Evolutionary conservation across 2,329 filamentous ascomycete genomes (phyloP).

Genomic region (Exophiala bonariae): DNA sequence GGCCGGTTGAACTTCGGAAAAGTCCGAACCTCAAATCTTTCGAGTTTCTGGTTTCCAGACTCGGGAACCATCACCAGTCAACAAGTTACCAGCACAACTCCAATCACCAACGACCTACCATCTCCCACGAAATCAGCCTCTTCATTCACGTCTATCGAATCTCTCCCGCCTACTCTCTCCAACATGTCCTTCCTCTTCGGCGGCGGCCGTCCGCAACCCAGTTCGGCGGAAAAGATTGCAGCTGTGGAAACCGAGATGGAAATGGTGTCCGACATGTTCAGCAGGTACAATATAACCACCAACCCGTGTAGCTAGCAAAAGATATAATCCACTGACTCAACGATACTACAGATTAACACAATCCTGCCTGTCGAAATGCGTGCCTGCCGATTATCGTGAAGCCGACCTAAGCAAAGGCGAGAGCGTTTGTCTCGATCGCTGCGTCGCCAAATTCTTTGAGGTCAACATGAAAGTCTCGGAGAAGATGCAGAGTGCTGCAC

Average conservation of each 20-base stretch:
- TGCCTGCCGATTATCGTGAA: constrained; percentile 90
- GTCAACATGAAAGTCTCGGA: constrained; percentile 97
- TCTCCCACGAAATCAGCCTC: too few relatives aligned
- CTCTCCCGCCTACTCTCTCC: constrained; percentile 10
- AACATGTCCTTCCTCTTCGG: constrained; percentile 74
- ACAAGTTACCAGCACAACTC: too few relatives aligned
- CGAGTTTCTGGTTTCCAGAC: too few relatives aligned
- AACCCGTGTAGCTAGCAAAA: background rate
- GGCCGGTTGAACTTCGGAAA: too few relatives aligned
- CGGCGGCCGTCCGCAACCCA: constrained; percentile 73
- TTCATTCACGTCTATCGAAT: too few relatives aligned
- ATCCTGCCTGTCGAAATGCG: constrained; percentile 91
- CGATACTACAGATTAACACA: constrained; percentile 76
- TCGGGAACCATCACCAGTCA: too few relatives aligned
- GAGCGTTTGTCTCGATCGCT: constrained; percentile 95
- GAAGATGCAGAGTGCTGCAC: constrained; percentile 87
- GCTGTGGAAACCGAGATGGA: constrained; percentile 93
- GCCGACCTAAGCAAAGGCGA: constrained; percentile 98
- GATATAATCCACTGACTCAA: background rate
- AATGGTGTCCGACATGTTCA: constrained; percentile 97
- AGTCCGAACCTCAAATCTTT: too few relatives aligned
- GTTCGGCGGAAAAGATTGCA: constrained; percentile 95
- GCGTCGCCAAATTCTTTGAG: constrained; percentile 97
- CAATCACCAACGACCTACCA: too few relatives aligned
- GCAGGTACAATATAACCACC: constrained; percentile 63